Evolutionary conservation across 2,329 filamentous ascomycete genomes (phyloP), one percentile per base, ranked within the genome.

Genomic region (Pseudogymnoascus pannorum): DNA sequence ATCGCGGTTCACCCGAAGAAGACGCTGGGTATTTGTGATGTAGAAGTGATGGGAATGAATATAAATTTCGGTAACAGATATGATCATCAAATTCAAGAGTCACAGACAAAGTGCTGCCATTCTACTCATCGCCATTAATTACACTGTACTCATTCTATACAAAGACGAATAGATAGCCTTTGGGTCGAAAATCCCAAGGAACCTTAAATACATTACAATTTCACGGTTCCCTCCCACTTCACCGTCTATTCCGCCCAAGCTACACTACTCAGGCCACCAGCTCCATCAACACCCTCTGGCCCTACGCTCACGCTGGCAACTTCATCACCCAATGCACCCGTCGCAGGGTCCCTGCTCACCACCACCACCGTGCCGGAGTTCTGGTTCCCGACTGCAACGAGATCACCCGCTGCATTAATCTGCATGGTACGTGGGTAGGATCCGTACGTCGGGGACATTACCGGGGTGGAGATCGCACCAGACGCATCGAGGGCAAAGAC

Each of bases 221-320:
- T 8, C 29, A 31, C 29, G 11, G 7, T 9, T 31, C 7, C 11
- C 29, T 8, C 29, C 4, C 26, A 36, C 12, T 24, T 24, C 12
- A n/a, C n/a, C n/a, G n/a, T n/a, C 63, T 73, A 80, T 68, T 81
- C 77, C 26, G 75, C 71, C 79, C 78, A 81, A 3, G 79, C 69
- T 5, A 81, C 78, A 36, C 73, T 74, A 57, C 78, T 80, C 31
- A 81, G 64, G 0, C 79, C 79, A 61, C 80, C 76, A 67, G 80
- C 77, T 60, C 78, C 71, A 26, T 76, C 74, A 7, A 73, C 69
- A 1, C 78, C 79, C 5, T 72, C 71, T 31, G 68, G 70, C 1
- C 75, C 76, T 18, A 81, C 73, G 57, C 70, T 68, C 35, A 79
- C 54, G 33, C 68, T 75, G 0, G 75, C 76, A 1, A 81, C 64